Evolutionary conservation across 371 early-diverging fungal genomes (phyloP).

Genomic region (Syncephalastrum monosporum): DNA sequence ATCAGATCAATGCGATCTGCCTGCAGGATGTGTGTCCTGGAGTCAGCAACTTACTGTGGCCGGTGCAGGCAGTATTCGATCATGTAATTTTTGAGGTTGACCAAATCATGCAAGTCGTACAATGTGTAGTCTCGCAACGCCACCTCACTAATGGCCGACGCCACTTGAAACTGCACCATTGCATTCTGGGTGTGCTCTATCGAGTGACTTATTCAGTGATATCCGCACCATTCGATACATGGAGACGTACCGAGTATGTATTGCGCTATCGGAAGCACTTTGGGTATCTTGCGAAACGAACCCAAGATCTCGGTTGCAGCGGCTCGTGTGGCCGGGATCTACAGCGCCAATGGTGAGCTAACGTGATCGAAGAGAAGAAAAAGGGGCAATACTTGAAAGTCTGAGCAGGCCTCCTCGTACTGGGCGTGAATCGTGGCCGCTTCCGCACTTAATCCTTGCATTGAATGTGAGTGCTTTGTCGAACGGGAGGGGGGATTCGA

Average conservation of each 20-base stretch:
- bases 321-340: slow-evolving; percentile 56
- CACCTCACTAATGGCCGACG: slow-evolving; percentile 56
- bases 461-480: too few species aligned
- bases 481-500: too few species aligned
- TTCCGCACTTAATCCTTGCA: slow-evolving; percentile 10
- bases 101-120: slow-evolving; percentile 49
- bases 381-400: slow-evolving; percentile 53
- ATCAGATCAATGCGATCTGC: background rate
- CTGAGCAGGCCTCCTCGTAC: slow-evolving; percentile 68
- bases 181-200: slow-evolving; percentile 55
- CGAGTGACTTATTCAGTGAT: background rate
- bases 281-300: slow-evolving; percentile 59
- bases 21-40: background rate
- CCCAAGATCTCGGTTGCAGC: slow-evolving; percentile 60
- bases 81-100: slow-evolving; percentile 54
- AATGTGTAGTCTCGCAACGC: slow-evolving; percentile 60
- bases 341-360: background rate
- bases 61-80: slow-evolving; percentile 56
- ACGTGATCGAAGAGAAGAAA: background rate
- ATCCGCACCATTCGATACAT: background rate
- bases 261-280: slow-evolving; percentile 62
- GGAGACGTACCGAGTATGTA: slow-evolving; percentile 58
- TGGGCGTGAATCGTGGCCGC: slow-evolving; percentile 39
- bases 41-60: slow-evolving; percentile 26
- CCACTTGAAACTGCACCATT: slow-evolving; percentile 65